Percentiles rank a stretch among this genome's conserved stretches.
These are phyloP conservation scores for Irpex sp. DNA, from an alignment of 1,284 basidiomycete species.

Conservation along the genomic window DNA sequence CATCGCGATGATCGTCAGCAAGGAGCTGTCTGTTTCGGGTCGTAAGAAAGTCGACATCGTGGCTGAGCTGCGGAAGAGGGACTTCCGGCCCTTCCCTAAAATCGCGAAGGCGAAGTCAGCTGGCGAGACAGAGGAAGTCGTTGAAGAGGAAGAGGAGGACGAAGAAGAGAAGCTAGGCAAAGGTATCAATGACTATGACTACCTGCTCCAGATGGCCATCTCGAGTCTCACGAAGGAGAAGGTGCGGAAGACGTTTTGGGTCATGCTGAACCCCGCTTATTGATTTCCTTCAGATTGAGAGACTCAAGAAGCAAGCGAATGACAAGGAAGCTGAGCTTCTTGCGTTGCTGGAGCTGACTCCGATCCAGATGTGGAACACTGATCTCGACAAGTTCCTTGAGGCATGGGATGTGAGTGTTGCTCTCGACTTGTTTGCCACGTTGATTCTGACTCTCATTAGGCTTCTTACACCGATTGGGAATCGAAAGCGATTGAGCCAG, in stretches of 20 bases:
- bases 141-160: constrained; percentile 59
- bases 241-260: constrained; percentile 37
- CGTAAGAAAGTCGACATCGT: constrained; percentile 90
- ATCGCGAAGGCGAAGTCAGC: constrained; percentile 63
- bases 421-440: neutral
- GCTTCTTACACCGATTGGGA: constrained; percentile 59
- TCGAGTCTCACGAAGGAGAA: constrained; percentile 94
- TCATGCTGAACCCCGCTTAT: constrained; percentile 1
- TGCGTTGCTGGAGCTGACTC: constrained; percentile 71
- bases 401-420: constrained; percentile 76
- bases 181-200: constrained; percentile 78
- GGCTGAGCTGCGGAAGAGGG: constrained; percentile 72
- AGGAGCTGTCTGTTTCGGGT: constrained; percentile 85
- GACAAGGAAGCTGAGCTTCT: constrained; percentile 85
- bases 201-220: constrained; percentile 92
- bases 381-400: constrained; percentile 84
- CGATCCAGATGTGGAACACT: constrained; percentile 85
- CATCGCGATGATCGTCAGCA: constrained; percentile 92
- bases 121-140: constrained; percentile 64
- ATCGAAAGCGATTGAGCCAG: constrained; percentile 42
- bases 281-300: constrained; percentile 65
- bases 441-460: constrained; percentile 30
- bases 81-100: constrained; percentile 91
- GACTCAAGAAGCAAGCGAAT: constrained; percentile 74
- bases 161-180: constrained; percentile 43